Evolutionary conservation across 139 green algal genomes (phyloP).

Genomic region (Eudorina sp.): DNA sequence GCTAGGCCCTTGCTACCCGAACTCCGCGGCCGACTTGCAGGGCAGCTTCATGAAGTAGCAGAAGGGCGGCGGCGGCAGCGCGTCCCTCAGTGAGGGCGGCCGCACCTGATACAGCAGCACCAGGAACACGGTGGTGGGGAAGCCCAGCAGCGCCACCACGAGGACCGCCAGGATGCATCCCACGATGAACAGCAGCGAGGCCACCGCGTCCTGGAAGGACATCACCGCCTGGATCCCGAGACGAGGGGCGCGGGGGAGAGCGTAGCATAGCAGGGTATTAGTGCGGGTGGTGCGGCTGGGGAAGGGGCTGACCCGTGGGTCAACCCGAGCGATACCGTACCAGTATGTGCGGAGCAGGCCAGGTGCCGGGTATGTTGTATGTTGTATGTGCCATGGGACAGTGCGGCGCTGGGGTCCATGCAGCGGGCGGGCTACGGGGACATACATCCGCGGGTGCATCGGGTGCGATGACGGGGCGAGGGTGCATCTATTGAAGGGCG

Average conservation of each 20-base stretch:
- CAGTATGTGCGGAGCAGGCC: no score
- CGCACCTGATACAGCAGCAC: constrained; percentile 49
- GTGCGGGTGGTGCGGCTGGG: neutral
- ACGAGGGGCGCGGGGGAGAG: neutral
- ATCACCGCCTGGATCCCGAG: constrained; percentile 14
- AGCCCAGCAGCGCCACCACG: constrained; percentile 37
- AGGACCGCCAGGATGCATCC: constrained; percentile 7
- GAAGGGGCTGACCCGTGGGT: no score
- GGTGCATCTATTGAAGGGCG: neutral
- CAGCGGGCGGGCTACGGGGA: neutral
- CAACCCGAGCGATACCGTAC: no score
- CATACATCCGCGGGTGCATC: neutral
- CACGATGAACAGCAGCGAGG: constrained; percentile 13
- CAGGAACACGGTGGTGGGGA: constrained; percentile 34
- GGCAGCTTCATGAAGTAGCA: constrained; percentile 47
- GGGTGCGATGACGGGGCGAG: neutral
- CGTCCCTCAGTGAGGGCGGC: constrained; percentile 22
- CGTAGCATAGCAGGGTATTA: neutral
- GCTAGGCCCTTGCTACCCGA: no score
- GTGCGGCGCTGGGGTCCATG: no score
- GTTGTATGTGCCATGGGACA: no score
- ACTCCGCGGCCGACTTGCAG: constrained; percentile 38
- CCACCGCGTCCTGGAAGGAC: constrained; percentile 34
- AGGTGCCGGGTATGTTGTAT: neutral
- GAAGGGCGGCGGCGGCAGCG: constrained; percentile 32